phyloP scores from a whole-genome alignment of 352 stramenopile genomes.

The Pythium sp. region DNA sequence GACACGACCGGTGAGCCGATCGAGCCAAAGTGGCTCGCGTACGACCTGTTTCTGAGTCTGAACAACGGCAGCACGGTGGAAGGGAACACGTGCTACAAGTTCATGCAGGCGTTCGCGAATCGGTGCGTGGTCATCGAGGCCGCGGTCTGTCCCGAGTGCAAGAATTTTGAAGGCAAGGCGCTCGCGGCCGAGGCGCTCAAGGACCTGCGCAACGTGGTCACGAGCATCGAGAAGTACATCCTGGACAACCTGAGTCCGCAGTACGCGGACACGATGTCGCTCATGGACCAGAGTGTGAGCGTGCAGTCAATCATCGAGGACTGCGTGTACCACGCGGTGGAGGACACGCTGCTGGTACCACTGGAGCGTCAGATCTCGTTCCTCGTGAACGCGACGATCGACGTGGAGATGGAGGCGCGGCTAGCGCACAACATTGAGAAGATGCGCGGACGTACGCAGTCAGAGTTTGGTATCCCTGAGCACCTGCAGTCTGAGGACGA shows the following conservation, averaged over 20 bases:
- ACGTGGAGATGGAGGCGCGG: slow-evolving; percentile 47
- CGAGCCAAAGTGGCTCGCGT: slow-evolving; percentile 76
- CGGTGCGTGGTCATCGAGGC: slow-evolving; percentile 64
- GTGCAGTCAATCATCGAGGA: slow-evolving; percentile 57
- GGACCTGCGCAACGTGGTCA: slow-evolving; percentile 65
- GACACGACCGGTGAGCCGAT: slow-evolving; percentile 58
- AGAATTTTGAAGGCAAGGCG: slow-evolving; percentile 45
- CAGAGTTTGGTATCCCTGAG: slow-evolving; percentile 74
- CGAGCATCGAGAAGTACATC: slow-evolving; percentile 78
- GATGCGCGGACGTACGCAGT: slow-evolving; percentile 58
- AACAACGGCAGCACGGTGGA: slow-evolving; percentile 65
- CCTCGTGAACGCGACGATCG: slow-evolving; percentile 62
- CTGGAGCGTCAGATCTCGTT: slow-evolving; percentile 74
- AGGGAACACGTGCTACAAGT: slow-evolving; percentile 75
- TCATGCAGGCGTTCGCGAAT: slow-evolving; percentile 73
- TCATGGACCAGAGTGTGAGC: slow-evolving; percentile 58
- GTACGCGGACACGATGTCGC: slow-evolving; percentile 62
- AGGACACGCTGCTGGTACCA: slow-evolving; percentile 77
- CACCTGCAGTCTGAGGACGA: slow-evolving; percentile 73
- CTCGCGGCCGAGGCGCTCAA: slow-evolving; percentile 55
- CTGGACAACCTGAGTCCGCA: slow-evolving; percentile 57
- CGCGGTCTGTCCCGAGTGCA: slow-evolving; percentile 50
- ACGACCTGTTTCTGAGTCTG: slow-evolving; percentile 70
- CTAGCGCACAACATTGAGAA: slow-evolving; percentile 64
- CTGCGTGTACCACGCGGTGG: slow-evolving; percentile 65